Percentiles rank a stretch among this genome's conserved stretches.
Evolutionary conservation across 2,329 filamentous ascomycete genomes (phyloP).

Genomic region (Exophiala sideris): DNA sequence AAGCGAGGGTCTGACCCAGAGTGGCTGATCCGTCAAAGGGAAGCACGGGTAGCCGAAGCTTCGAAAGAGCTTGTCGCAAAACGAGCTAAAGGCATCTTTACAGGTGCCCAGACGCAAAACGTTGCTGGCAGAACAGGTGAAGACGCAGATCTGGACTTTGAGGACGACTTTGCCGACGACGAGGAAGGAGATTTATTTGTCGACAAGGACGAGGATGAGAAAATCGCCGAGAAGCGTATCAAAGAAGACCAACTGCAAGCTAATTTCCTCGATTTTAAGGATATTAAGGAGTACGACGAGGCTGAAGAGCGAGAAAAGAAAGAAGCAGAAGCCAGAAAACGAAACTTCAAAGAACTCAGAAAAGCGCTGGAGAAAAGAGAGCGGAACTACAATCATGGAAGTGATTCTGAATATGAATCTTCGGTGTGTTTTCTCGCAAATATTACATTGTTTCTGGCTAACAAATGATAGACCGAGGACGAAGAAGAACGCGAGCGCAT

Average conservation of each 20-base stretch:
- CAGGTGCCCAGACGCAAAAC: conserved; percentile 30
- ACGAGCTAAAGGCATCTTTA: conserved; percentile 44
- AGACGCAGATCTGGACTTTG: conserved; percentile 65
- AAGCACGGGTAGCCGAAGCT: conserved; percentile 52
- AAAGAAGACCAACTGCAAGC: conserved; percentile 81
- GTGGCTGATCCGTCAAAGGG: conserved; percentile 70
- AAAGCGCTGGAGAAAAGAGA: conserved; percentile 83
- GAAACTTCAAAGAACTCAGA: conserved; percentile 70
- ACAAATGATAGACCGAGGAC: conserved; percentile 35
- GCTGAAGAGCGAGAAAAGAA: conserved; percentile 61
- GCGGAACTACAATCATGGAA: conserved; percentile 81
- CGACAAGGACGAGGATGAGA: conserved; percentile 77
- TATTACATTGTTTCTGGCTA: conserved; percentile 26
- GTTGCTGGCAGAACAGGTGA: conserved; percentile 37
- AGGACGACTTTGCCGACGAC: conserved; percentile 80
- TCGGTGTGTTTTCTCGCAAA: conserved; percentile 44
- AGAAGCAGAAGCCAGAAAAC: conserved; percentile 66
- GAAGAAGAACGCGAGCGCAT: conserved; percentile 56
- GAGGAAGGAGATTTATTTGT: conserved; percentile 70
- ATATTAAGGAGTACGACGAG: conserved; percentile 67
- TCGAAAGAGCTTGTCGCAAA: conserved; percentile 56
- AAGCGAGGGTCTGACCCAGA: conserved; percentile 72
- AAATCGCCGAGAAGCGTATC: conserved; percentile 68
- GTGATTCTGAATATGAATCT: conserved; percentile 58
- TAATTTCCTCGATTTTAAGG: conserved; percentile 75